A percentile compares a stretch with the other conserved stretches of the same genome.
phyloP scores from a whole-genome alignment of 2,329 filamentous ascomycete genomes.

The Colletotrichum siamense region DNA sequence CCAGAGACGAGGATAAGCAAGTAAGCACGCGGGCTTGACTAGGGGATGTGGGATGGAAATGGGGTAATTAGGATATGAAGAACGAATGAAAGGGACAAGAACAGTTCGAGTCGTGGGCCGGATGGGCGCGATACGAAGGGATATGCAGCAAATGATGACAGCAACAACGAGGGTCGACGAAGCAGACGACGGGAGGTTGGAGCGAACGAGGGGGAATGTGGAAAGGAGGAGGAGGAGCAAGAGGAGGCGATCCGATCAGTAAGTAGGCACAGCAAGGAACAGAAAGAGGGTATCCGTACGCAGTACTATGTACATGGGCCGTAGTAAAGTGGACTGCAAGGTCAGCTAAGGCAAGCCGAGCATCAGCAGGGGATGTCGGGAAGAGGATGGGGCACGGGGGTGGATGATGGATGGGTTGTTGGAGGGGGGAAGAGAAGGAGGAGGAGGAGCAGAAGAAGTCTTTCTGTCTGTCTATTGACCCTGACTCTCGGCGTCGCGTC shows the following conservation, averaged over 20 bases:
- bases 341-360: constrained; percentile 1
- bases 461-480: neutral
- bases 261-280: neutral
- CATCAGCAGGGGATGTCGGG: neutral
- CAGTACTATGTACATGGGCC: neutral
- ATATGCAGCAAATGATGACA: constrained; percentile 20
- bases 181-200: constrained; percentile 20
- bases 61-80: constrained; percentile 17
- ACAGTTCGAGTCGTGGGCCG: neutral
- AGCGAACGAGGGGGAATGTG: constrained; percentile 20
- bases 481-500: neutral
- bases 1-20: neutral
- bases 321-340: neutral
- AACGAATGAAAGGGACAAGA: constrained; percentile 14
- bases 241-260: constrained; percentile 16
- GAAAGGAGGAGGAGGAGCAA: constrained; percentile 21
- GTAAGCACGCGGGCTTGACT: neutral
- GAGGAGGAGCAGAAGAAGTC: neutral
- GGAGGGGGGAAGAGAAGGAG: neutral
- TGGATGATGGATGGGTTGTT: neutral
- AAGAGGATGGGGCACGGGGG: neutral
- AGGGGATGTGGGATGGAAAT: neutral
- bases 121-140: constrained; percentile 13
- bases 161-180: constrained; percentile 16
- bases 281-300: neutral